Conservation (phyloP, 2,329 filamentous ascomycete species). For the Phyllosticta capitalensis region DNA sequence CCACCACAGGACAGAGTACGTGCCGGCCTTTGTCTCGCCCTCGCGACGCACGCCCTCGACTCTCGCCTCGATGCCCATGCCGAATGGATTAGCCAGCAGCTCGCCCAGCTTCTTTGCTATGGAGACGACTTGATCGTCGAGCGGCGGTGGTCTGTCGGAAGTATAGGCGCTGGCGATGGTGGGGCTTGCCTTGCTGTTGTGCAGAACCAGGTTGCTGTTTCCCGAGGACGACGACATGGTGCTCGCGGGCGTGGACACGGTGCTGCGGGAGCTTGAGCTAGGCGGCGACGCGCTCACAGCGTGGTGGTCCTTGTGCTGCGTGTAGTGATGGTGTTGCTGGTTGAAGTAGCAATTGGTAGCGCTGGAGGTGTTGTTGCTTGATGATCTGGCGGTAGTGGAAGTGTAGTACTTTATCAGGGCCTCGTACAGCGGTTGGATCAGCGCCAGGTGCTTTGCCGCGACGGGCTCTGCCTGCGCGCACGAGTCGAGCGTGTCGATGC, state of each 20-base stretch:
- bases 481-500: conserved; percentile 27
- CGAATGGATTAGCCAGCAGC: conserved; percentile 28
- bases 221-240: neutral
- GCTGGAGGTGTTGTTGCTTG: conserved; percentile 12
- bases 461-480: conserved; percentile 25
- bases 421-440: conserved; percentile 27
- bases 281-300: neutral
- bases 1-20: conserved; percentile 9
- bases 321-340: neutral
- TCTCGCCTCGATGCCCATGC: conserved; percentile 20
- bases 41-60: conserved; percentile 19
- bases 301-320: neutral
- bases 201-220: neutral
- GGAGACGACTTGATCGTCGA: conserved; percentile 22
- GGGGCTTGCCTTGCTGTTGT: conserved; percentile 7
- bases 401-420: conserved; percentile 24
- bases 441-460: conserved; percentile 23
- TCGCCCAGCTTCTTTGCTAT: conserved; percentile 26
- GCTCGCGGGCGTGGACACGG: neutral
- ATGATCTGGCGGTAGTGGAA: conserved; percentile 20
- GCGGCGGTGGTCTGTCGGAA: neutral
- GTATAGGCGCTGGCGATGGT: conserved; percentile 17
- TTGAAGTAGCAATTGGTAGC: neutral
- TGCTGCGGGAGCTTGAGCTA: neutral
- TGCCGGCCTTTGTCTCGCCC: neutral